phyloP scores from a whole-genome alignment of 805 yeast genomes.

The Candida yuanshanica region DNA sequence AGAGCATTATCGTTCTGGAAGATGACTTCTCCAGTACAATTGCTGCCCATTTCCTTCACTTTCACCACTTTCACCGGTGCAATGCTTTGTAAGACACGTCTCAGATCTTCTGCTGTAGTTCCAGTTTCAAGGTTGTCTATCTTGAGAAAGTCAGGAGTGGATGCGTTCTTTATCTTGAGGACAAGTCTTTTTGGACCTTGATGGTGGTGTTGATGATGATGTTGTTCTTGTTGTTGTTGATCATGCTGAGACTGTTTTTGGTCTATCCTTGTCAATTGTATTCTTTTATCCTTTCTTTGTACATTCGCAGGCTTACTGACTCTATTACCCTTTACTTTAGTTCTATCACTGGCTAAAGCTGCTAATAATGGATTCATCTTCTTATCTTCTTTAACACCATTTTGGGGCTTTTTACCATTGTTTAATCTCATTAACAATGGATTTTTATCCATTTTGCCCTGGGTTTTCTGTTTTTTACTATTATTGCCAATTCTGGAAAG shows the following conservation, averaged over 20 bases:
- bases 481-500: neutral
- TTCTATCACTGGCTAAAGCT: too few relatives aligned
- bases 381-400: neutral
- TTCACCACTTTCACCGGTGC: slow-evolving; percentile 19
- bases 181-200: too few relatives aligned
- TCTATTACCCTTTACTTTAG: too few relatives aligned
- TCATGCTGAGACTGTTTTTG: too few relatives aligned
- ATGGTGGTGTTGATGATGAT: too few relatives aligned
- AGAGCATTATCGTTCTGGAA: slow-evolving; percentile 27
- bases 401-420: neutral
- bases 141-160: slow-evolving; percentile 22
- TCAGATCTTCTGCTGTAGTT: slow-evolving; percentile 26
- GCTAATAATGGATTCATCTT: slow-evolving; percentile 8
- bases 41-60: slow-evolving; percentile 17
- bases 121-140: slow-evolving; percentile 27
- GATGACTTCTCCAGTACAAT: slow-evolving; percentile 29
- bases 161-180: slow-evolving; percentile 20
- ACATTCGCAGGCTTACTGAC: too few relatives aligned
- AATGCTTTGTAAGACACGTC: slow-evolving; percentile 18
- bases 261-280: neutral
- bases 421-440: slow-evolving; percentile 5
- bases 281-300: neutral
- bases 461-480: neutral
- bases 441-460: neutral
- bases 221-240: too few relatives aligned